Percentiles rank a stretch among this genome's conserved stretches.
These are phyloP conservation scores for Sarocladium brachiariae DNA, from an alignment of 2,329 filamentous ascomycete genomes.

Conservation along the genomic window DNA sequence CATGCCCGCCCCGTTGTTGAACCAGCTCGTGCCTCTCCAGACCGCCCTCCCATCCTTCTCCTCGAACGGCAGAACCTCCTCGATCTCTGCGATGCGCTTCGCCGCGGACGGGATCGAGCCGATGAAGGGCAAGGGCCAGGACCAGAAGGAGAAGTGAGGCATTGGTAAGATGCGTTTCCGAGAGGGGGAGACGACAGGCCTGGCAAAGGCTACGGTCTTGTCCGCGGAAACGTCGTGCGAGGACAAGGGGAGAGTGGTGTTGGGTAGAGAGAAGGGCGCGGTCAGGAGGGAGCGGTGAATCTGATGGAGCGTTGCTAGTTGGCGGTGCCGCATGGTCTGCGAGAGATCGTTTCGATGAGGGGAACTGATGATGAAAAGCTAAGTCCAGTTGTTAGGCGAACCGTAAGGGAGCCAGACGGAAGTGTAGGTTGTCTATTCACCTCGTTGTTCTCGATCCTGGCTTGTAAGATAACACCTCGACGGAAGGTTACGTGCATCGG, in stretches of 20 bases:
- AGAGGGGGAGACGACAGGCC: conserved; percentile 30
- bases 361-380: conserved; percentile 37
- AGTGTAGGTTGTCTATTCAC: background rate
- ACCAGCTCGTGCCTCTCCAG: conserved; percentile 46
- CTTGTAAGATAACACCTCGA: conserved; percentile 30
- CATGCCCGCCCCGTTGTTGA: conserved; percentile 32
- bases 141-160: conserved; percentile 51
- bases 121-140: conserved; percentile 45
- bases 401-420: background rate
- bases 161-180: conserved; percentile 39
- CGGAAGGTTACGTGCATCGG: conserved; percentile 32
- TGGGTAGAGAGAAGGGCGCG: conserved; percentile 38
- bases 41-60: conserved; percentile 36
- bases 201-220: conserved; percentile 40
- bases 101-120: conserved; percentile 34
- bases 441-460: conserved; percentile 30
- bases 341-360: conserved; percentile 34
- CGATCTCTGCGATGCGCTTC: conserved; percentile 28
- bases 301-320: conserved; percentile 45
- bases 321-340: conserved; percentile 37
- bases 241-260: conserved; percentile 46
- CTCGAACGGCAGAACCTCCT: conserved; percentile 18
- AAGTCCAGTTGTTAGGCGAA: too few species aligned
- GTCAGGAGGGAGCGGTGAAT: conserved; percentile 46
- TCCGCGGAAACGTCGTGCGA: conserved; percentile 41